A percentile compares a stretch with the other conserved stretches of the same genome.
Conservation (phyloP, 2,329 filamentous ascomycete species). For the Whalleya microplaca region DNA sequence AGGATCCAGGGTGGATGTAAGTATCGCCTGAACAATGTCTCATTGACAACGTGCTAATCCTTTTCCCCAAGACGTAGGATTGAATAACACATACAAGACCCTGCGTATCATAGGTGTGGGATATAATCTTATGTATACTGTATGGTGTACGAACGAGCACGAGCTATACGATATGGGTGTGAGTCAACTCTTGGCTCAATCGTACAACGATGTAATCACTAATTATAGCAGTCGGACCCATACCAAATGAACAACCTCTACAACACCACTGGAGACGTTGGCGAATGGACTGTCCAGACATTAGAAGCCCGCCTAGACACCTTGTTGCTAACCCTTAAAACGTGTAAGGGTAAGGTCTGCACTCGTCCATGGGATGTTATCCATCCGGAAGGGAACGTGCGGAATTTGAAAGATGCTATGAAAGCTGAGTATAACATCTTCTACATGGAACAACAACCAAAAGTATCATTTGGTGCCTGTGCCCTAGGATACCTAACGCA, state of each 20-base stretch:
- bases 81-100: conserved; percentile 59
- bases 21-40: no score
- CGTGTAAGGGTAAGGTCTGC: conserved; percentile 49
- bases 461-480: conserved; percentile 51
- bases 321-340: conserved; percentile 54
- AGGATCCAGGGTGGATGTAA: no score
- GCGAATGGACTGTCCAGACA: conserved; percentile 29
- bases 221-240: conserved; percentile 26
- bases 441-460: conserved; percentile 42
- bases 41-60: neutral
- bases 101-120: conserved; percentile 49
- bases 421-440: conserved; percentile 46
- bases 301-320: conserved; percentile 49
- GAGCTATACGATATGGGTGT: conserved; percentile 58
- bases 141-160: conserved; percentile 61
- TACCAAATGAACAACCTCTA: conserved; percentile 43
- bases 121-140: conserved; percentile 57
- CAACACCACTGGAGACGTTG: conserved; percentile 27
- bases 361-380: conserved; percentile 51
- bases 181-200: conserved; percentile 41
- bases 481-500: conserved; percentile 33
- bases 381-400: conserved; percentile 49
- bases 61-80: no score
- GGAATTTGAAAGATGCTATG: conserved; percentile 48
- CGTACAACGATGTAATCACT: neutral